These are phyloP conservation scores for Thielaviopsis ethacetica DNA, from an alignment of 2,329 filamentous ascomycete species.

Conservation along the genomic window DNA sequence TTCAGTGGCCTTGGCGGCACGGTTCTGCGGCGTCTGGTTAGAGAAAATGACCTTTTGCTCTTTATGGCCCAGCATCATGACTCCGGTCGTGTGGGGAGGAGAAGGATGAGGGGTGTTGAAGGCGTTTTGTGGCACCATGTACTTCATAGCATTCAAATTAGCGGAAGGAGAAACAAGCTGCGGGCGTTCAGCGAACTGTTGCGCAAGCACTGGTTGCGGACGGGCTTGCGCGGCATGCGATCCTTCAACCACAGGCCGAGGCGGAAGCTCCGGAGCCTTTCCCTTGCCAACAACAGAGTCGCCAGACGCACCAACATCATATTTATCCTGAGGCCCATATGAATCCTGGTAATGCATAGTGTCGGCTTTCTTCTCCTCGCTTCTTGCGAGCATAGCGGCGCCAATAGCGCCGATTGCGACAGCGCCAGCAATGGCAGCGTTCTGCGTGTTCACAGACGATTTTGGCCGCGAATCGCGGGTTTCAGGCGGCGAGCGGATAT, in stretches of 20 bases:
- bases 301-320: not conserved
- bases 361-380: slow-evolving; percentile 23
- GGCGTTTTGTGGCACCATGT: slow-evolving; percentile 36
- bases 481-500: slow-evolving; percentile 12
- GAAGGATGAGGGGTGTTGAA: slow-evolving; percentile 28
- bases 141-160: slow-evolving; percentile 40
- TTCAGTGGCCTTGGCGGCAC: not conserved
- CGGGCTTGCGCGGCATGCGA: not conserved
- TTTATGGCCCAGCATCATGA: slow-evolving; percentile 19
- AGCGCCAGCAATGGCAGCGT: slow-evolving; percentile 30
- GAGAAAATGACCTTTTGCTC: not conserved
- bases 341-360: slow-evolving; percentile 15
- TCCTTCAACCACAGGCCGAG: not conserved
- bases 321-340: slow-evolving; percentile 12
- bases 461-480: not conserved
- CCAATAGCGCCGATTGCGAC: slow-evolving; percentile 31
- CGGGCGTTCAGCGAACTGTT: not conserved
- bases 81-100: slow-evolving; percentile 26
- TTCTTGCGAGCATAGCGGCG: slow-evolving; percentile 2
- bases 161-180: not conserved
- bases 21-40: not conserved
- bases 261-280: not conserved
- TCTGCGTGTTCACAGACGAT: slow-evolving; percentile 21
- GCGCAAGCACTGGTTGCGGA: not conserved
- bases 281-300: not conserved